Evolutionary conservation across 208 protist species (phyloP).

Genomic region (Trypanosoma scelopori): DNA sequence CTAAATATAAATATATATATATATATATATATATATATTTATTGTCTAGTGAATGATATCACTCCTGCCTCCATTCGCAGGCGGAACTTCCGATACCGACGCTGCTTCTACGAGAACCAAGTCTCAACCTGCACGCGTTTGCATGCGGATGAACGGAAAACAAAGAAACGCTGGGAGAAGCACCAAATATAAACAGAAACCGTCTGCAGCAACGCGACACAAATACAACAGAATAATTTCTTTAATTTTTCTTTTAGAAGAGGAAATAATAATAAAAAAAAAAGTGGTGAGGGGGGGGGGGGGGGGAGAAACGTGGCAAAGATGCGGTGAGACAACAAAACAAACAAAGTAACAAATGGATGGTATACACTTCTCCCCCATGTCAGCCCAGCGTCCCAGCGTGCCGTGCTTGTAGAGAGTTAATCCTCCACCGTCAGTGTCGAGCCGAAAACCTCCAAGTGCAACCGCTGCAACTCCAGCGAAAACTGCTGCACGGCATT

Average conservation of each 20-base stretch:
- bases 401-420: background rate
- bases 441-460: slow-evolving; percentile 1
- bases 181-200: background rate
- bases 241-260: no score
- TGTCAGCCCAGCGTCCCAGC: background rate
- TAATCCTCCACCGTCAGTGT: slow-evolving; percentile 4
- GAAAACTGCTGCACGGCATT: slow-evolving; percentile 2
- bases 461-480: slow-evolving; percentile 1
- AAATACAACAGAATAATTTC: no score
- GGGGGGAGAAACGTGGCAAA: no score
- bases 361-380: background rate
- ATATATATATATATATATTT: no score
- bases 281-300: background rate
- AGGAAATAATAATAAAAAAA: no score
- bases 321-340: no score
- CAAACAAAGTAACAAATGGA: slow-evolving; percentile 21
- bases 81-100: no score
- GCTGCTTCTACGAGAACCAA: no score
- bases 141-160: background rate
- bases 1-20: no score
- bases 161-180: background rate
- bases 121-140: background rate
- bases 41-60: no score
- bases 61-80: no score
- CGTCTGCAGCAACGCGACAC: no score